Evolutionary conservation across 805 yeast species (phyloP).

Genomic region (Myxozyma sirexii): DNA sequence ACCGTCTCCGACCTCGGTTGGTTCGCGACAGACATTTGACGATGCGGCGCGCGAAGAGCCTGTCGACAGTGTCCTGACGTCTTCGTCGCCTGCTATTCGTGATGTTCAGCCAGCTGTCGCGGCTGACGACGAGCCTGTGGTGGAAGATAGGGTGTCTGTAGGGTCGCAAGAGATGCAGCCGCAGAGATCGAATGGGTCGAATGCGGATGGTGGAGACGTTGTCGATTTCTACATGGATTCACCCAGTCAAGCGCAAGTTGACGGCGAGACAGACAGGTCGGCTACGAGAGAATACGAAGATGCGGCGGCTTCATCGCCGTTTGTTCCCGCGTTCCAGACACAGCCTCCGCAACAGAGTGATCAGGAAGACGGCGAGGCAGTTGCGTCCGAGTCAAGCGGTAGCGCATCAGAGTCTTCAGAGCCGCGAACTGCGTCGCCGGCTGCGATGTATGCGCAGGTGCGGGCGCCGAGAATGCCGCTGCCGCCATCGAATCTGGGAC

Average conservation of each 20-base stretch:
- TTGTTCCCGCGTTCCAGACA: not conserved
- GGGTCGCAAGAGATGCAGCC: not conserved
- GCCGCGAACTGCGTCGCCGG: constrained; percentile 29
- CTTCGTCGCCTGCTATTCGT: no score
- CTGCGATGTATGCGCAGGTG: not conserved
- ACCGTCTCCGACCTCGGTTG: not conserved
- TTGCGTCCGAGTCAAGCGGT: constrained; percentile 10
- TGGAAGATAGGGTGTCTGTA: not conserved
- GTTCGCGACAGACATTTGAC: not conserved
- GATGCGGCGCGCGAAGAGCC: not conserved
- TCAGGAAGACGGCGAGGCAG: constrained; percentile 1
- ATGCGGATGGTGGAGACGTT: not conserved
- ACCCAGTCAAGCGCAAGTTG: not conserved
- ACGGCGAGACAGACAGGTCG: not conserved
- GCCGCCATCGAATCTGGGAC: not conserved
- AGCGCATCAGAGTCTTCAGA: constrained; percentile 22
- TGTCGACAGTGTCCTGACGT: no score
- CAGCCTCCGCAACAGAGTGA: constrained; percentile 3
- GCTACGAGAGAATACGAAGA: no score
- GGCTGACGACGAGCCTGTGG: not conserved
- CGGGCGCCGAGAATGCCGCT: constrained; percentile 5
- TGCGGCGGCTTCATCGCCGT: no score
- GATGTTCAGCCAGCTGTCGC: no score
- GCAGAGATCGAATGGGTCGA: not conserved
- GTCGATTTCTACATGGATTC: not conserved